Evolutionary conservation across 371 early-diverging fungal genomes (phyloP), one percentile per base, ranked within the genome.

Genomic region (Lichtheimia corymbifera): DNA sequence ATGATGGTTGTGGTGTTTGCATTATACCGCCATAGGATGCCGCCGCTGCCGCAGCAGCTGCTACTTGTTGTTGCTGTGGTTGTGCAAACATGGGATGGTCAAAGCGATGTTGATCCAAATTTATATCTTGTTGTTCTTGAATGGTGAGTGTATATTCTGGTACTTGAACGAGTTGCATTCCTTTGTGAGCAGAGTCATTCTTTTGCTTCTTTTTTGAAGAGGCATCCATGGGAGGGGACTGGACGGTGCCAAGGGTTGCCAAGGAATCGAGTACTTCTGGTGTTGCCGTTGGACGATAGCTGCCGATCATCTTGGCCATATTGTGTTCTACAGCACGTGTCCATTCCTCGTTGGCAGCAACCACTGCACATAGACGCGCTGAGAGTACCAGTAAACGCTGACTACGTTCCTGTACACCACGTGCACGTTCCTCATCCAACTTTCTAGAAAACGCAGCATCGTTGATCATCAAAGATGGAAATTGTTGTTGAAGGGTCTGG

Each of bases 401-500:
- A 28, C 70, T 59, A 15, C 76, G 64, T n/a, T 78, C 71, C 2
- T 73, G 62, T 0, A 73, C 73, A 15, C 66, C 74, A 9, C 73
- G 73, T 35, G 83, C 82, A 28, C 87, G 72, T 55, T 84, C 87
- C 61, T 86, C 85, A 4, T 84, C 79, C 49, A 86, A 64, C 18
- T 85, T 72, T 56, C 83, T 84, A 40, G 84, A 84, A 54, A 86
- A 86, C 5, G 83, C 65, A 11, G 83, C 74, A 45, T 86, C 87
- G 54, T 84, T 84, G 85, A 85, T 84, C 13, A 76, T 69, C 20
- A 84, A 74, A 28, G 80, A 71, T 6, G 85, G 84, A 61, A 83
- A 86, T 42, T 78, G 78, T 4, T 75, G 74, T 49, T 84, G 79
- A 64, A 86, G 80, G 5, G 73, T 61, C 20, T 81, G 78, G 4